phyloP scores from a whole-genome alignment of 129 eudicot genomes.

The Arctium lappa region DNA sequence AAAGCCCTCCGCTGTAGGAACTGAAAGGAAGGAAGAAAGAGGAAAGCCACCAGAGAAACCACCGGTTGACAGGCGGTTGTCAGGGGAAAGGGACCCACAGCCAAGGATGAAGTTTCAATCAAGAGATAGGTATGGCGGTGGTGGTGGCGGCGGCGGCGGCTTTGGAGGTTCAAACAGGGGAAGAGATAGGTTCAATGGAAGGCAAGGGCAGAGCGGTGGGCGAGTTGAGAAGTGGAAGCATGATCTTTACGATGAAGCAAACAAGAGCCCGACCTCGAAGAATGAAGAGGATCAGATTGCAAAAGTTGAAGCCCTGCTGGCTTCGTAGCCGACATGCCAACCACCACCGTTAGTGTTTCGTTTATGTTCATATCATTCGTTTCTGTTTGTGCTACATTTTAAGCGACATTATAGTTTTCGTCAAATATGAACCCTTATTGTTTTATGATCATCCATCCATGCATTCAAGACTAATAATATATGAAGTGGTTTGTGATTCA shows the following conservation, averaged over 20 bases:
- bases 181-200: constrained; percentile 42
- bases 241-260: constrained; percentile 82
- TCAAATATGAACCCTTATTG: constrained; percentile 9
- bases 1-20: constrained; percentile 29
- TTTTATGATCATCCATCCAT: background rate
- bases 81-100: constrained; percentile 37
- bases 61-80: constrained; percentile 29
- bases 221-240: constrained; percentile 94
- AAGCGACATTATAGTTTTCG: background rate
- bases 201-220: constrained; percentile 49
- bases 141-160: constrained; percentile 29
- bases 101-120: constrained; percentile 46
- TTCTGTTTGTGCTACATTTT: constrained; percentile 16
- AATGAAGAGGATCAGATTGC: constrained; percentile 90
- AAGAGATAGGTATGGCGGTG: constrained; percentile 35
- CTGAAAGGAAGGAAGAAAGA: constrained; percentile 51
- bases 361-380: constrained; percentile 18
- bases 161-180: constrained; percentile 46
- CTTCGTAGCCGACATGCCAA: constrained; percentile 31
- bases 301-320: constrained; percentile 82
- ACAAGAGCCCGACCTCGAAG: constrained; percentile 63
- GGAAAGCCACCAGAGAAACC: constrained; percentile 31
- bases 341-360: background rate
- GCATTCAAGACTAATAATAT: constrained; percentile 6
- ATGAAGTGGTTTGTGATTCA: background rate